Conservation (phyloP, 2,329 filamentous ascomycete genomes). For the Cytospora paraplurivora region DNA sequence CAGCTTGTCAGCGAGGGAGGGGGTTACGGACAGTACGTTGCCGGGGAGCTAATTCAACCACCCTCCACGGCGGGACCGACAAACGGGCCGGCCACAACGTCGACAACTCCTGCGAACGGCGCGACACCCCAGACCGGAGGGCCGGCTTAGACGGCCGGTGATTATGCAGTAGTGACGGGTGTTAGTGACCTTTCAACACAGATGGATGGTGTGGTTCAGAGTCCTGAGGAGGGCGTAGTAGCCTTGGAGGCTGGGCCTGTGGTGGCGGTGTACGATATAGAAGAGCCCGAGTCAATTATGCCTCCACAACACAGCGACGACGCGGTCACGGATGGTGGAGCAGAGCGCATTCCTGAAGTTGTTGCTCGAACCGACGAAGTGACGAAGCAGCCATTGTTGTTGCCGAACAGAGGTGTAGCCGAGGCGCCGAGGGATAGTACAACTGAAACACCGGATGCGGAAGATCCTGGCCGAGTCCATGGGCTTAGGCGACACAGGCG, state of each 20-base stretch:
- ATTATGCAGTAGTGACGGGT: not conserved
- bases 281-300: not conserved
- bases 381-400: not conserved
- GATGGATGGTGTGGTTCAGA: not conserved
- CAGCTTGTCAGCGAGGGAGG: slow-evolving; percentile 30
- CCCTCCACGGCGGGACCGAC: not conserved
- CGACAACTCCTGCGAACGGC: slow-evolving; percentile 3
- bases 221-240: not conserved
- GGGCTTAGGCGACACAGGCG: no score
- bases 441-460: not conserved
- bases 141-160: not conserved
- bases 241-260: not conserved
- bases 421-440: not conserved
- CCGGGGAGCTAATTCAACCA: slow-evolving; percentile 19
- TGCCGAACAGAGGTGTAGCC: not conserved
- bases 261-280: not conserved
- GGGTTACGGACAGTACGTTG: slow-evolving; percentile 33
- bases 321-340: not conserved
- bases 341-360: not conserved
- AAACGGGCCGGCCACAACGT: not conserved
- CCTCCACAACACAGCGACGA: not conserved
- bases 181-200: not conserved
- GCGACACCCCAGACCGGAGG: slow-evolving; percentile 7
- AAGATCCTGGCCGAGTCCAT: not conserved
- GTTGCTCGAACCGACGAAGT: not conserved